A percentile compares a stretch with the other conserved stretches of the same genome.
These are phyloP conservation scores for Limnanthes douglasii DNA, from an alignment of 345 rosid species.

Conservation along the genomic window DNA sequence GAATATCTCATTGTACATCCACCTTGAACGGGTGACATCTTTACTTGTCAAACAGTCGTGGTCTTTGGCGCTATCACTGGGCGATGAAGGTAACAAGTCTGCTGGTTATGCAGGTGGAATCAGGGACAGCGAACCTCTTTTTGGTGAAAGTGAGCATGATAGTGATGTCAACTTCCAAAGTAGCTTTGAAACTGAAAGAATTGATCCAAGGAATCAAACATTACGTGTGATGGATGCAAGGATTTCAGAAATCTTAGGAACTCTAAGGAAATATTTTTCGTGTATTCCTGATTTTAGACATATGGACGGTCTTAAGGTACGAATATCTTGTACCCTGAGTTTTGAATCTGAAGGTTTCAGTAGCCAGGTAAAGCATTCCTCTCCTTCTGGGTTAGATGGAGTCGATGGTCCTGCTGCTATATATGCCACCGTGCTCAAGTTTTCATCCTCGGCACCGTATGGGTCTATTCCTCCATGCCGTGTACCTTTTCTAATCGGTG, in stretches of 20 bases:
- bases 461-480: slow-evolving; percentile 64
- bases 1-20: slow-evolving; percentile 48
- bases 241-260: slow-evolving; percentile 49
- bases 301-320: slow-evolving; percentile 61
- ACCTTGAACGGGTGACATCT: slow-evolving; percentile 44
- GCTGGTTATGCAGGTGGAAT: slow-evolving; percentile 25
- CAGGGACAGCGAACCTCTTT: slow-evolving; percentile 24
- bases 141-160: slow-evolving; percentile 28
- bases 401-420: slow-evolving; percentile 53
- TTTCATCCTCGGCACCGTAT: slow-evolving; percentile 79
- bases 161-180: slow-evolving; percentile 17
- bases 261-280: slow-evolving; percentile 68
- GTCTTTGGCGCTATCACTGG: slow-evolving; percentile 52
- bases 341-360: slow-evolving; percentile 66
- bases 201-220: slow-evolving; percentile 27
- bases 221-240: slow-evolving; percentile 83
- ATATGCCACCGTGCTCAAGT: slow-evolving; percentile 74
- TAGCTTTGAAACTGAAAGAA: slow-evolving; percentile 26
- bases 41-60: slow-evolving; percentile 78
- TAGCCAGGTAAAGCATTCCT: slow-evolving; percentile 28
- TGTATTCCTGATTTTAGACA: slow-evolving; percentile 78
- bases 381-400: slow-evolving; percentile 26
- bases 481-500: slow-evolving; percentile 83
- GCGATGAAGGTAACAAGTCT: slow-evolving; percentile 26
- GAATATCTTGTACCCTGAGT: slow-evolving; percentile 54